Base-by-base conservation (phyloP, 768 basidiomycete species). In the Jaapia argillacea region DNA sequence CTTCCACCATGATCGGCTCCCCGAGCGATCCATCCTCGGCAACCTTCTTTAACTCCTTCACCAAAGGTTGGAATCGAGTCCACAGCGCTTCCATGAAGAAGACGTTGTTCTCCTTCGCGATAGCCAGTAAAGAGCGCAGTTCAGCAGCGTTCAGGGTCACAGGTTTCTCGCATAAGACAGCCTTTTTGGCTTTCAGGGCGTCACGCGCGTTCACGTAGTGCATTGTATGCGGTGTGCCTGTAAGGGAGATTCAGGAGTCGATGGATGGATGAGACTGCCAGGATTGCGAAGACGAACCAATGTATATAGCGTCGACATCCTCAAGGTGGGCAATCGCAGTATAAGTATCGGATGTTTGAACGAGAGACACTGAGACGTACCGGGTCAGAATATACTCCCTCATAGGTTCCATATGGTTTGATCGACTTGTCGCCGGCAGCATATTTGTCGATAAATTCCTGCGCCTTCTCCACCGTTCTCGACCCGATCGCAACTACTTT, bases 61-160 rank as follows among this genome's bases (percentile, higher is more conserved):
- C 65, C 46, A 85, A 70, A 10, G 85, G 84, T 45, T 84, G 80
- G 67, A 87, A 88, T 25, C 85, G 71, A 26, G 88, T 89, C 86
- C 88, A 90, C 61, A 90, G 68, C 0, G 85, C 88, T 62, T 93
- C 91, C 89, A 93, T 92, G 53, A 93, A 76, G 68, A 93, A 93
- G 1, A 90, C 71, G 14, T 79, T 74, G 52, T 81, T 67, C 56
- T 86, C 75, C 58, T 83, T 84, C 2, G 91, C 88, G 16, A 86
- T 71, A 6, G 64, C 64, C 16, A 90, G 65, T 20, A 94, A 71
- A 36, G 79, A 74, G n/a, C 76, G 72, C 20, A 89, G 68, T 55
- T 93, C 88, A 2, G 79, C 73, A 4, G 72, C 67, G 54, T 89
- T 91, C 48, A 68, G 73, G 1, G 90, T 92, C 41, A 85, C 81